phyloP scores from a whole-genome alignment of 208 protist species.

The Leishmania arabica region DNA sequence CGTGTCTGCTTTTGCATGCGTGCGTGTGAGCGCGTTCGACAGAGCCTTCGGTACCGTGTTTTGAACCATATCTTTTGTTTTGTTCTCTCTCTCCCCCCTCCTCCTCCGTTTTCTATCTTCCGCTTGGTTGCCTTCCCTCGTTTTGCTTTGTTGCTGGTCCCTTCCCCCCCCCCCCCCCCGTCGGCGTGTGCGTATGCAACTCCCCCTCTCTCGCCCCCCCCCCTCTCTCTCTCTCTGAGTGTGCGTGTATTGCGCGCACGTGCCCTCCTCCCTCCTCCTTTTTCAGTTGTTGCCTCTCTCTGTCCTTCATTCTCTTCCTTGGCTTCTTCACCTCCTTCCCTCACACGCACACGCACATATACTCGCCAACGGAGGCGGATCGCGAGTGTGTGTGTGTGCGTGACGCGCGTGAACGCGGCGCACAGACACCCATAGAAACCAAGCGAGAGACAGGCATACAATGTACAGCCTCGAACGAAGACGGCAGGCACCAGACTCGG shows the following conservation, averaged over 20 bases:
- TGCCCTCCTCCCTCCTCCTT: background rate
- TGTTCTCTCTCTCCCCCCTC: background rate
- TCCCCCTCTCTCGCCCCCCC: too few relatives aligned
- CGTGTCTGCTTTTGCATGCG: background rate
- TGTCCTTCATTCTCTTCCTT: slow-evolving; percentile 7
- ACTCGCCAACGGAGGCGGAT: background rate
- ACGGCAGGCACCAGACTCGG: background rate
- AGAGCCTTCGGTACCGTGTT: background rate
- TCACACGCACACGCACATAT: background rate
- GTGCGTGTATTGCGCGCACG: background rate
- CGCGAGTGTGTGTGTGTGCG: background rate
- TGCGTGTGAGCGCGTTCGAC: background rate
- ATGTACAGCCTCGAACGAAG: slow-evolving; percentile 11
- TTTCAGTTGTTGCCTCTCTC: slow-evolving; percentile 1
- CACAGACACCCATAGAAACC: background rate
- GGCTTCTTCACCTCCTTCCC: background rate
- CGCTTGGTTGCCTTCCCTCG: background rate
- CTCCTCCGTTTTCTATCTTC: background rate
- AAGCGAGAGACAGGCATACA: background rate
- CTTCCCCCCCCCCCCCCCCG: too few relatives aligned
- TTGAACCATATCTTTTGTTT: background rate
- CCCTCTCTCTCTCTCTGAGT: background rate
- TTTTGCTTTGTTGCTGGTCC: background rate
- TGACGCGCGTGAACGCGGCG: background rate
- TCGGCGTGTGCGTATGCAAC: too few relatives aligned